Evolutionary conservation across 2,329 filamentous ascomycete genomes (phyloP), one percentile per base, ranked within the genome.

Genomic region (Diaporthe citri): DNA sequence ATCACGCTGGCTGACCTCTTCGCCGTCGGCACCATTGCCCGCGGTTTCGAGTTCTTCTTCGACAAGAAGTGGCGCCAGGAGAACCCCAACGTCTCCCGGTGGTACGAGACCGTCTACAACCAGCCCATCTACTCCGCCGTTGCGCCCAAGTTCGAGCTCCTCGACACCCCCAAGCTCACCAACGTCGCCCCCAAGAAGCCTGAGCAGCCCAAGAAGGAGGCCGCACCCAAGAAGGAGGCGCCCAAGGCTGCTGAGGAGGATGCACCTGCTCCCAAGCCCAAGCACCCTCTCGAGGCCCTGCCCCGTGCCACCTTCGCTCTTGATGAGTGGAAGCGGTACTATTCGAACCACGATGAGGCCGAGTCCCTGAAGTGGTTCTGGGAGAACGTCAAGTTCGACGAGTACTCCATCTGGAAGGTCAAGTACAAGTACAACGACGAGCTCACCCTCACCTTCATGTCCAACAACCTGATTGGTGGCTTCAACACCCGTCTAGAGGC

Each of bases 381-480:
- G 96, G 93, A 98, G 89, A 95, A 97, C 86, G 91, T 92, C 87
- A 96, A 97, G 84, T 93, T 97, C 81, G 93, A 95, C 79, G 97
- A 99, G 88, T 99, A 97, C 92, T 97, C 95, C 74, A 88, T 99
- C 86, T 99, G 95, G 95, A 92, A 92, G 85, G 88, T 96, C 81
- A 93, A 96, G 87, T 99, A 98, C 93, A 98, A 98, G 93, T 99
- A 99, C 91, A 97, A 98, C 87, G 93, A 98, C 77, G 97, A 99
- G 92, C 91, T 99, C 80, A 98, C 95, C 83, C 89, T 97, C 87
- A 94, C 94, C 83, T 99, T 99, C 94, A 99, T 99, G 97, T 96
- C 95, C 81, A 95, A 94, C 91, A 99, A 99, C 92, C 89, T 98
- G 86, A 96, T 99, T 85, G 96, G 94, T 87, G 97, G 97, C 85